Base-by-base conservation (phyloP, 495 filamentous ascomycete genomes). In the Darksidea phi region DNA sequence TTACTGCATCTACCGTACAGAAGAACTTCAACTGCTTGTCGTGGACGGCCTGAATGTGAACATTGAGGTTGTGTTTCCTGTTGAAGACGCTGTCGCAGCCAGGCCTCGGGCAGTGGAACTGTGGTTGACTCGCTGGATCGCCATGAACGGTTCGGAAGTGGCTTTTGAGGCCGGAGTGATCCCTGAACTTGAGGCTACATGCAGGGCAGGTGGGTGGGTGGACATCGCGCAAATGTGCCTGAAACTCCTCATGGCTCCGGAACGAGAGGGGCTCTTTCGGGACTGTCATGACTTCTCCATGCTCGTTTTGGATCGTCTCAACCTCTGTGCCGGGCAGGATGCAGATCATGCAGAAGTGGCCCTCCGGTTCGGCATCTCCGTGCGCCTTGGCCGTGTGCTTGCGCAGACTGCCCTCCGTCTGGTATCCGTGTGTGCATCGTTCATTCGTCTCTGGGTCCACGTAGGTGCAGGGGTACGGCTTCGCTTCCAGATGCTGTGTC, bases 11-110 rank as follows among this genome's bases (percentile, higher is more conserved):
- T 37, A 82, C 74, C 1, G 88, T 88, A 66, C 91, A 95, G n/a
- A 86, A 77, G 61, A 87, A 95, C 1, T 81, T 80, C 38, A 77
- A 79, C 43, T 79, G 73, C 24, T 85, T 84, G 57, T 88, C 77
- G 67, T 98, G 94, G 0, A 86, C 85, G 3, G 82, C 84, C 21
- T 85, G 83, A 54, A 90, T 77, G 67, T 98, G 94, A 0, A 84
- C 82, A 26, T 84, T 87, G 20, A 96, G 78, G 68, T 96, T 96
- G 0, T 85, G 85, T 59, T 80, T 83, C 67, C 86, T 85, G 7
- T 89, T 89, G 73, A 95, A 95, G 54, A 76, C 80, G 56, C 86
- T 84, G 45, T 76, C 80, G 69, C 89, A 96, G 17, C 78, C 86
- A 6, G 75, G 70, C 65, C 81, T 76, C 0, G 81, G 79, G 71